phyloP scores from a whole-genome alignment of 805 yeast genomes.

The Saccharomyces kudriavzevii region DNA sequence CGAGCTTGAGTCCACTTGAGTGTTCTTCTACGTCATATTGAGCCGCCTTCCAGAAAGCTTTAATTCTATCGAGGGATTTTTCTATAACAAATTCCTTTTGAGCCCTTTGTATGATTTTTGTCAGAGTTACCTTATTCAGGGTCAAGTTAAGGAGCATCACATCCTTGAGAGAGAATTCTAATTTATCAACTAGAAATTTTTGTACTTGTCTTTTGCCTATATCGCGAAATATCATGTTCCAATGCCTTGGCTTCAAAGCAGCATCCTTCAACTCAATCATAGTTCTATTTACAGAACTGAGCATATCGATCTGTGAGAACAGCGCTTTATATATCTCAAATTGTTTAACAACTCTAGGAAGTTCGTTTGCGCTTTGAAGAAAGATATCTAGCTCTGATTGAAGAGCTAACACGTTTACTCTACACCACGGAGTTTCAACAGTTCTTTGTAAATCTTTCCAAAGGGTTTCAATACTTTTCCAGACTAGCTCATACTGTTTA shows the following conservation, averaged over 20 bases:
- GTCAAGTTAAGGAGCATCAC: constrained; percentile 51
- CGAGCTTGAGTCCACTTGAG: constrained; percentile 43
- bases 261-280: constrained; percentile 46
- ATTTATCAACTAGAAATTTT: constrained; percentile 14
- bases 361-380: background rate
- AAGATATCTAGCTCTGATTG: background rate
- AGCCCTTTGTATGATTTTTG: constrained; percentile 51
- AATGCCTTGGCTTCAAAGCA: constrained; percentile 56
- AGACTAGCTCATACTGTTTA: background rate
- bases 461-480: background rate
- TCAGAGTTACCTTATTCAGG: constrained; percentile 39
- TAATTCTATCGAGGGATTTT: constrained; percentile 43
- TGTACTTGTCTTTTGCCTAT: constrained; percentile 15
- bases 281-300: constrained; percentile 13
- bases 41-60: constrained; percentile 46
- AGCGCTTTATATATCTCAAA: background rate
- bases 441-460: background rate
- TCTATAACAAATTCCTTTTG: constrained; percentile 64
- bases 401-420: background rate
- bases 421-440: background rate
- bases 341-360: background rate
- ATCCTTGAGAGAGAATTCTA: constrained; percentile 42
- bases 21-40: constrained; percentile 48
- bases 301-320: background rate
- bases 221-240: constrained; percentile 42